These are phyloP conservation scores for Pseudotsuga menziesii DNA, from an alignment of 75 land plant genomes.

Conservation along the genomic window DNA sequence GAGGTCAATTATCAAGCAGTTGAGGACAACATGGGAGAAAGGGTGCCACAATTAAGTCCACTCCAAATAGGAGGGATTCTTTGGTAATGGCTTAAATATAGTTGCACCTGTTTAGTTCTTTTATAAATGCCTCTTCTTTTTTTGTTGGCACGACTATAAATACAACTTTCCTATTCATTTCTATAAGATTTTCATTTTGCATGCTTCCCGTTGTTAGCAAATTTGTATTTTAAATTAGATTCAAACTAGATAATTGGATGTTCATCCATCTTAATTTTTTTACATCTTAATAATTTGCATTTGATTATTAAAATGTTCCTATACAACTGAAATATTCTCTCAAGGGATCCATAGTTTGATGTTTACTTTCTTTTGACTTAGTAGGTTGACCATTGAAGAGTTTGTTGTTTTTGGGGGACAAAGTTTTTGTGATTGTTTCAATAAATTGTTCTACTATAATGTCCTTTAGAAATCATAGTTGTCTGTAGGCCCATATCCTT, in stretches of 20 bases:
- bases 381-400: constrained; percentile 1
- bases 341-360: not conserved
- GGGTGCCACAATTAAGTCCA: constrained; percentile 40
- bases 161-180: not conserved
- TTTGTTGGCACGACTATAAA: not conserved
- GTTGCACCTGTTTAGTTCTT: not conserved
- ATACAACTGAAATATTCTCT: not conserved
- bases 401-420: not conserved
- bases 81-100: constrained; percentile 28
- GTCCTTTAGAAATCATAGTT: not conserved
- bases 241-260: not conserved
- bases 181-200: constrained; percentile 4
- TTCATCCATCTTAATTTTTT: not conserved
- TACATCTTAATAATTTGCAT: not conserved
- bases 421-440: not conserved
- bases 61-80: constrained; percentile 67
- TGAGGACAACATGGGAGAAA: constrained; percentile 46
- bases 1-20: constrained; percentile 46
- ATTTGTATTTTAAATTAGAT: not conserved
- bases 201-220: not conserved
- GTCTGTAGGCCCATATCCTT: not conserved
- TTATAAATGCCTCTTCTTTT: not conserved
- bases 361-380: not conserved
- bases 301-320: not conserved
- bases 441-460: not conserved